A percentile compares a stretch with the other conserved stretches of the same genome.
Conservation (phyloP, 1,284 basidiomycete species). For the Cryptococcus neoformans region DNA sequence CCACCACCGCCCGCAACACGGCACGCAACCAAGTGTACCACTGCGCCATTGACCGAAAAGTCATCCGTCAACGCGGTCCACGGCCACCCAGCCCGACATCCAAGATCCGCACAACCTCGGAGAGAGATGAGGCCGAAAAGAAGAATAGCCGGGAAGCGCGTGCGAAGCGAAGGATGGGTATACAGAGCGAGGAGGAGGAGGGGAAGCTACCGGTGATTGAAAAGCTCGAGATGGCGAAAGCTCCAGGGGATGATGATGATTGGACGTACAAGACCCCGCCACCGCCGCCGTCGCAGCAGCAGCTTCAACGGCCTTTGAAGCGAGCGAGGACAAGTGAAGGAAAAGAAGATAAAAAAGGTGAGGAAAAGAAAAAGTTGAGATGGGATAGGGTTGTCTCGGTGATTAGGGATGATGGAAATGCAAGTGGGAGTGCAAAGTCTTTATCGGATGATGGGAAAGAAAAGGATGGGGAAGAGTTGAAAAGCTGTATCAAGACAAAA, state of each 20-base stretch:
- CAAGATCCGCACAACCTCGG: slow-evolving; percentile 66
- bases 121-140: slow-evolving; percentile 68
- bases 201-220: slow-evolving; percentile 12
- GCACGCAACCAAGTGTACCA: slow-evolving; percentile 43
- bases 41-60: slow-evolving; percentile 48
- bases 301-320: slow-evolving; percentile 33
- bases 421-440: background rate
- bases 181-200: background rate
- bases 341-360: background rate
- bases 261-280: slow-evolving; percentile 59
- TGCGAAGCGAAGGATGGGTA: slow-evolving; percentile 57
- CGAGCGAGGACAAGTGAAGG: slow-evolving; percentile 29
- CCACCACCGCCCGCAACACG: slow-evolving; percentile 42
- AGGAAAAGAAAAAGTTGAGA: slow-evolving; percentile 59
- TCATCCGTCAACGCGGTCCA: slow-evolving; percentile 65
- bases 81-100: slow-evolving; percentile 74
- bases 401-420: slow-evolving; percentile 29
- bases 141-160: slow-evolving; percentile 60
- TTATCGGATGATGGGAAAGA: background rate
- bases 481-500: slow-evolving; percentile 69
- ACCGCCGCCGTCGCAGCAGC: too few species aligned
- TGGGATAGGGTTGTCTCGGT: slow-evolving; percentile 67
- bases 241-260: slow-evolving; percentile 77
- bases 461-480: slow-evolving; percentile 26
- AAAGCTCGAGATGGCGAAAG: slow-evolving; percentile 44